These are phyloP conservation scores for Lactifluus hygrophoroides DNA, from an alignment of 768 basidiomycete species.

Conservation along the genomic window DNA sequence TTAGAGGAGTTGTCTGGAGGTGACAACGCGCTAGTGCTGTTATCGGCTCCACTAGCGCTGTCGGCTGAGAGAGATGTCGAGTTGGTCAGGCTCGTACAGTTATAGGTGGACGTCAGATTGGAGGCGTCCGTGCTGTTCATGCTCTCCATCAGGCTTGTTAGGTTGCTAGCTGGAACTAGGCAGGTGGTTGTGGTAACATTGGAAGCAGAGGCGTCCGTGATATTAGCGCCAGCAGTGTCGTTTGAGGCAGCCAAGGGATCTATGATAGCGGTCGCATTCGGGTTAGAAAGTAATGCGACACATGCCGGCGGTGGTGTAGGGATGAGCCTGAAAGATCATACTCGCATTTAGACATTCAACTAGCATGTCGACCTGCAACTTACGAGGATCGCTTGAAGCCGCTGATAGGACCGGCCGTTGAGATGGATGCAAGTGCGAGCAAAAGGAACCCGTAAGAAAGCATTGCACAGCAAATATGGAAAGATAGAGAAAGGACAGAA, in stretches of 20 bases:
- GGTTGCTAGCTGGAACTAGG: neutral
- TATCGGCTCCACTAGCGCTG: neutral
- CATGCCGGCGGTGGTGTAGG: slow-evolving; percentile 13
- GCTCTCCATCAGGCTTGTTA: neutral
- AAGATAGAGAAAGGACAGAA: slow-evolving; percentile 1
- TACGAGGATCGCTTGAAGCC: slow-evolving; percentile 7
- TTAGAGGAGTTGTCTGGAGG: too few species aligned
- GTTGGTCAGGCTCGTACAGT: slow-evolving; percentile 1
- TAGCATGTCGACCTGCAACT: neutral
- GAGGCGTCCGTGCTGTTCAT: neutral
- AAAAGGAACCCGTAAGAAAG: slow-evolving; percentile 3
- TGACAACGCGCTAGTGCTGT: too few species aligned
- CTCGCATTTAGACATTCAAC: neutral
- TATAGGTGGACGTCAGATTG: neutral
- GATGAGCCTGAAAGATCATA: slow-evolving; percentile 1
- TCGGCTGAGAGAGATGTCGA: slow-evolving; percentile 1
- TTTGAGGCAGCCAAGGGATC: neutral
- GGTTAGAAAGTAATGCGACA: neutral
- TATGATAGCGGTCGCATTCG: neutral
- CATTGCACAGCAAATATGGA: neutral
- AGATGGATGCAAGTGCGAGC: slow-evolving; percentile 1
- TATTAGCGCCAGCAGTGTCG: neutral
- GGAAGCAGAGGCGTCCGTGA: neutral
- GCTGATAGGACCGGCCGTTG: slow-evolving; percentile 10
- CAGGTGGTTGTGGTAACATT: slow-evolving; percentile 7